Conservation (phyloP, 2,329 filamentous ascomycete genomes). For the Annulohypoxylon truncatum region DNA sequence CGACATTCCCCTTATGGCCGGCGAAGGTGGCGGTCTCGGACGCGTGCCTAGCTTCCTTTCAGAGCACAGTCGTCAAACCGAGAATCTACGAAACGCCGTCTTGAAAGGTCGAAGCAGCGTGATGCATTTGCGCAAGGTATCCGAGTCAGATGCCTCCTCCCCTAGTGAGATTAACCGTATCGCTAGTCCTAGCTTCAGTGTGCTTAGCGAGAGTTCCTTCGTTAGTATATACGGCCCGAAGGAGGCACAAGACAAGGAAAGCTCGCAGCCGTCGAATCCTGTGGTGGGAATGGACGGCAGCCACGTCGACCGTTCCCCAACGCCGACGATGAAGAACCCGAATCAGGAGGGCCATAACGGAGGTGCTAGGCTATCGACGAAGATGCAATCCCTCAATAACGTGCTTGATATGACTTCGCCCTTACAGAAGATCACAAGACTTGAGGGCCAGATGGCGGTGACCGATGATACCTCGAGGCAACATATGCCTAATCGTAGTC, state of each 20-base stretch:
- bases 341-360: conserved; percentile 45
- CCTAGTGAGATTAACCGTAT: conserved; percentile 54
- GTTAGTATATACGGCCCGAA: conserved; percentile 69
- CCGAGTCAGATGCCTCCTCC: conserved; percentile 56
- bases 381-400: conserved; percentile 60
- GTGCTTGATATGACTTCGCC: conserved; percentile 61
- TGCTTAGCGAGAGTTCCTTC: conserved; percentile 76
- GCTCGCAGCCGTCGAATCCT: conserved; percentile 35
- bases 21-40: conserved; percentile 56
- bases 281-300: conserved; percentile 42
- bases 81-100: conserved; percentile 71
- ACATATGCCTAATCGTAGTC: conserved; percentile 44
- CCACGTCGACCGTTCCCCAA: conserved; percentile 38
- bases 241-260: conserved; percentile 33
- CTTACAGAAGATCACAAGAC: conserved; percentile 62
- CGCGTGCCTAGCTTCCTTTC: conserved; percentile 75
- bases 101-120: conserved; percentile 62
- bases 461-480: conserved; percentile 49
- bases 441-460: conserved; percentile 50
- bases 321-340: conserved; percentile 35
- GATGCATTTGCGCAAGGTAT: conserved; percentile 61
- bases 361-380: conserved; percentile 48
- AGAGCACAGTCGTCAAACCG: conserved; percentile 68
- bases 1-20: conserved; percentile 38
- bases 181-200: conserved; percentile 70